phyloP scores from a whole-genome alignment of 2,329 filamentous ascomycete genomes.

The Rachicladosporium sp. region DNA sequence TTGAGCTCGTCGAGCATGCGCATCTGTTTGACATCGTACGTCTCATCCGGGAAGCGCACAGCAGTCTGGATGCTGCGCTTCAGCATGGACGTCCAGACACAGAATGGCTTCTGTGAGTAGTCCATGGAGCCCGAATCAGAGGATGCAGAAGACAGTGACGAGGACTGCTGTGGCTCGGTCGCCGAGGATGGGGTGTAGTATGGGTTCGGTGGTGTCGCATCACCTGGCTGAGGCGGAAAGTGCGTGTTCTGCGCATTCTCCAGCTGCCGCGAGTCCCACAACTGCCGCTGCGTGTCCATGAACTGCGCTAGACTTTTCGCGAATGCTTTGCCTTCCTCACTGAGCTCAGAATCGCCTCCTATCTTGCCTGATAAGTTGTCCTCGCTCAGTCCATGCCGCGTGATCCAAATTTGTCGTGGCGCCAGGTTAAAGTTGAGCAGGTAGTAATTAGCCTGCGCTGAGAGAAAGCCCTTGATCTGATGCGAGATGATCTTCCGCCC shows the following conservation, averaged over 20 bases:
- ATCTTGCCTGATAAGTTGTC: conserved; percentile 84
- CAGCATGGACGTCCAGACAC: conserved; percentile 97
- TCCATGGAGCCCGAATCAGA: conserved; percentile 1
- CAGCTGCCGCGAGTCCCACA: conserved; percentile 74
- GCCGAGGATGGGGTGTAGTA: conserved; percentile 47
- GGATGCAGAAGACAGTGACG: conserved; percentile 12
- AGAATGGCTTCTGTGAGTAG: conserved; percentile 67
- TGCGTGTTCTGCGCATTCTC: conserved; percentile 63
- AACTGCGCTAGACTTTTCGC: conserved; percentile 70
- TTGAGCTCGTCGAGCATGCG: conserved; percentile 75
- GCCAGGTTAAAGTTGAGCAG: conserved; percentile 94
- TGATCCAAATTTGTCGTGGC: conserved; percentile 95
- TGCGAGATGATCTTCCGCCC: conserved; percentile 87
- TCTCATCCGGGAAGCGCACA: conserved; percentile 85
- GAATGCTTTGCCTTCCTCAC: conserved; percentile 67
- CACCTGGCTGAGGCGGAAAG: conserved; percentile 82
- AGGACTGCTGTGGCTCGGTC: neutral
- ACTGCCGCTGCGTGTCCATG: conserved; percentile 64
- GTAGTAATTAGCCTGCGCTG: conserved; percentile 85
- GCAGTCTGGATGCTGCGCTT: conserved; percentile 79
- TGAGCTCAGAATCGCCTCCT: conserved; percentile 78
- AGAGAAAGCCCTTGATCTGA: conserved; percentile 81
- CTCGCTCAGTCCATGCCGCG: conserved; percentile 77
- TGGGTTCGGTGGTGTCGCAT: conserved; percentile 89
- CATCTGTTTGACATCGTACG: conserved; percentile 82